phyloP scores from a whole-genome alignment of 768 basidiomycete genomes.

The Xerocomellus dryophilus region DNA sequence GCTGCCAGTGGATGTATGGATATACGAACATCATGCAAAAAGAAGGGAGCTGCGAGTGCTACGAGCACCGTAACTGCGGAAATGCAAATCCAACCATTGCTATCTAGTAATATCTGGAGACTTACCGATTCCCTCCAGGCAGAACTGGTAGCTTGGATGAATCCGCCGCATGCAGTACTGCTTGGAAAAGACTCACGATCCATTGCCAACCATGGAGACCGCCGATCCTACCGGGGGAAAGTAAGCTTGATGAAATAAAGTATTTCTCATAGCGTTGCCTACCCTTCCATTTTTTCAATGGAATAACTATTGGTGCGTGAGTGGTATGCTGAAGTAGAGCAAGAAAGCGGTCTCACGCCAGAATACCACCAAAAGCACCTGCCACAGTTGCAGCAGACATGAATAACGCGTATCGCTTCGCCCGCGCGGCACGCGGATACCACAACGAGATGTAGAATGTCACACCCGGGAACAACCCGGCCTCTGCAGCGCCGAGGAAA shows the following conservation, averaged over 20 bases:
- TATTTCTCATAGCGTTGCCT: slow-evolving; percentile 13
- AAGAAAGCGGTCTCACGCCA: slow-evolving; percentile 36
- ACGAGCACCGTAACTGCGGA: slow-evolving; percentile 8
- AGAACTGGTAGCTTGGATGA: slow-evolving; percentile 26
- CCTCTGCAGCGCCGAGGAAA: slow-evolving; percentile 47
- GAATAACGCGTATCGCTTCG: slow-evolving; percentile 52
- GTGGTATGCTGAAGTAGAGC: background rate
- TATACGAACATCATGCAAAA: slow-evolving; percentile 47
- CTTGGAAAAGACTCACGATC: slow-evolving; percentile 30
- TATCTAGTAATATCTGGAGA: background rate
- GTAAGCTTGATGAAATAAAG: background rate
- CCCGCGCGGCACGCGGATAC: slow-evolving; percentile 58
- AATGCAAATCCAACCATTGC: background rate
- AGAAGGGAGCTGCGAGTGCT: slow-evolving; percentile 36
- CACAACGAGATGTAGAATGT: slow-evolving; percentile 49
- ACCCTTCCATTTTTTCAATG: slow-evolving; percentile 35
- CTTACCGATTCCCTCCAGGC: slow-evolving; percentile 28
- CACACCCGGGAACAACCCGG: slow-evolving; percentile 41
- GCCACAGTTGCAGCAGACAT: slow-evolving; percentile 55
- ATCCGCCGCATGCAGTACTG: background rate
- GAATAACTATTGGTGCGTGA: slow-evolving; percentile 29
- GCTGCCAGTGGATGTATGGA: background rate
- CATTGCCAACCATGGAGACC: slow-evolving; percentile 39
- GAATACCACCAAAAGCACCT: slow-evolving; percentile 46
- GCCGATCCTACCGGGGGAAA: slow-evolving; percentile 17